Evolutionary conservation across 768 basidiomycete species (phyloP).

Genomic region (Phlegmacium glaucopus): DNA sequence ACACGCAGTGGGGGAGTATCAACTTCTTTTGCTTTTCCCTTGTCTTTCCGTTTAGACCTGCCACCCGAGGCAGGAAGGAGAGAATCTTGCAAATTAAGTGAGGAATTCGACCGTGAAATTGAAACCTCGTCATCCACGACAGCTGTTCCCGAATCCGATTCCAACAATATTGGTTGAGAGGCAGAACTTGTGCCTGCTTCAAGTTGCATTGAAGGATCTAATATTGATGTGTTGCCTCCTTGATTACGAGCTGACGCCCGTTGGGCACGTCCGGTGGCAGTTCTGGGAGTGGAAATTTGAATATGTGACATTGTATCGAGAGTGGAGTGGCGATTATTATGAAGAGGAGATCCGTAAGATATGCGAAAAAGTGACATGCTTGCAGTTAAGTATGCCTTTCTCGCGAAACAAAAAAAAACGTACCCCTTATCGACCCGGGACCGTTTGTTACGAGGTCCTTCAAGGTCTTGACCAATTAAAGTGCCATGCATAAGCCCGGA

Average conservation of each 20-base stretch:
- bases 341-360: slow-evolving; percentile 8
- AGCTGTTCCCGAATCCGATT: slow-evolving; percentile 50
- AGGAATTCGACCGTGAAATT: slow-evolving; percentile 64
- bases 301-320: slow-evolving; percentile 19
- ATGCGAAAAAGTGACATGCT: slow-evolving; percentile 15
- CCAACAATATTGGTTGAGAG: slow-evolving; percentile 40
- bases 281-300: slow-evolving; percentile 31
- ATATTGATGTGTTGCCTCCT: slow-evolving; percentile 41
- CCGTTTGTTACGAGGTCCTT: slow-evolving; percentile 69
- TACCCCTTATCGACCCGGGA: slow-evolving; percentile 72
- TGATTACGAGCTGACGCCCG: slow-evolving; percentile 68
- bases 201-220: slow-evolving; percentile 32
- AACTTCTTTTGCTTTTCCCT: slow-evolving; percentile 51
- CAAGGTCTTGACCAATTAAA: slow-evolving; percentile 59
- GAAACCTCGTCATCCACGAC: slow-evolving; percentile 57
- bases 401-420: slow-evolving; percentile 26
- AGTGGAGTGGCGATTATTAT: slow-evolving; percentile 16
- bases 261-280: slow-evolving; percentile 65
- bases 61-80: slow-evolving; percentile 21
- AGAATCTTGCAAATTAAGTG: slow-evolving; percentile 35
- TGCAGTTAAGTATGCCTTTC: slow-evolving; percentile 6
- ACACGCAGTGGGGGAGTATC: slow-evolving; percentile 37
- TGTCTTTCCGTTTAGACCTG: slow-evolving; percentile 44
- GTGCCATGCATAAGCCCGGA: slow-evolving; percentile 70
- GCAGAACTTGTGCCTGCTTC: slow-evolving; percentile 37